A percentile compares a stretch with the other conserved stretches of the same genome.
Conservation (phyloP, 805 yeast genomes). For the Vanderwaltozyma verrucispora region DNA sequence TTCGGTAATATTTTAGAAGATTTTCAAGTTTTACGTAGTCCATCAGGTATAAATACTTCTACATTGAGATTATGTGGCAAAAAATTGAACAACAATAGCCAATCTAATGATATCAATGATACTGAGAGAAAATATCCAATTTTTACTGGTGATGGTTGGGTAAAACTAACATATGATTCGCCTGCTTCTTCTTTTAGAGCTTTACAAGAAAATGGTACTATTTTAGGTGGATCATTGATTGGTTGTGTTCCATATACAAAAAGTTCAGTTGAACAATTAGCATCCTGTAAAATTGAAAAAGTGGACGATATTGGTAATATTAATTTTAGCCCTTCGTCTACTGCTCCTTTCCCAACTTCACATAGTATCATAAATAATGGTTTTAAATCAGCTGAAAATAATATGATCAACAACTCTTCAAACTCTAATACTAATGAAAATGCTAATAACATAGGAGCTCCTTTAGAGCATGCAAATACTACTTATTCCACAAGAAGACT, state of each 20-base stretch:
- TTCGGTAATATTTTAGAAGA: conserved; percentile 76
- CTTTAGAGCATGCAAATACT: background rate
- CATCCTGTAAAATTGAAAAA: conserved; percentile 28
- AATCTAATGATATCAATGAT: too few species aligned
- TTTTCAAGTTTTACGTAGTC: conserved; percentile 38
- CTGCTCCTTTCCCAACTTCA: background rate
- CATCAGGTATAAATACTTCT: conserved; percentile 25
- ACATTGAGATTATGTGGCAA: conserved; percentile 15
- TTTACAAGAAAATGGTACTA: conserved; percentile 67
- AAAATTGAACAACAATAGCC: background rate
- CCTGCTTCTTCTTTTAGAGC: conserved; percentile 74
- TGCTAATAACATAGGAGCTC: too few species aligned
- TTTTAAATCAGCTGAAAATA: background rate
- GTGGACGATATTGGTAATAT: conserved; percentile 22
- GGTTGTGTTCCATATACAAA: conserved; percentile 65
- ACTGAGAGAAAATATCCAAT: conserved; percentile 44
- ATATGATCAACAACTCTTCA: background rate
- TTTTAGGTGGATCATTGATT: conserved; percentile 52
- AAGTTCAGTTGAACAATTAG: conserved; percentile 48
- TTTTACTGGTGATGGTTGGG: conserved; percentile 81
- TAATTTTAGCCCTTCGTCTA: conserved; percentile 2
- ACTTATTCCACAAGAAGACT: conserved; percentile 22
- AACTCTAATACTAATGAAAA: background rate
- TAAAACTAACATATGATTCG: conserved; percentile 75
- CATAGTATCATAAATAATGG: background rate